phyloP scores from a whole-genome alignment of 148 eudicot genomes.

The Amaranthus cruentus region DNA sequence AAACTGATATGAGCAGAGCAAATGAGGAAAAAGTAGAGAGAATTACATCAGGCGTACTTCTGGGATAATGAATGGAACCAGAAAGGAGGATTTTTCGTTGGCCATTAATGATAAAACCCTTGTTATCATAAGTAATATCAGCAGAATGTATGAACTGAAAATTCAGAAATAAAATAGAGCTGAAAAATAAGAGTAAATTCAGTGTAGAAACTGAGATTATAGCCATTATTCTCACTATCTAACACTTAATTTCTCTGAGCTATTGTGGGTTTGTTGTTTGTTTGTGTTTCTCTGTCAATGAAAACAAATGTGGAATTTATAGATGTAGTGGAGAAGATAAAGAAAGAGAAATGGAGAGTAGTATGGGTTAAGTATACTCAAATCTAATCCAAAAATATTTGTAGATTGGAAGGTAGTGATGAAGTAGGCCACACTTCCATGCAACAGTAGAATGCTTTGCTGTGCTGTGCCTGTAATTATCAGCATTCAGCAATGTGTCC shows the following conservation, averaged over 20 bases:
- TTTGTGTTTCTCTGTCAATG: not conserved
- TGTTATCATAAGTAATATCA: constrained; percentile 62
- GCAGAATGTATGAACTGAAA: constrained; percentile 39
- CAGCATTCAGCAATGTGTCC: not conserved
- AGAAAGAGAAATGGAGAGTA: not conserved
- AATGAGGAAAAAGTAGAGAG: not conserved
- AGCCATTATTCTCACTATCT: constrained; percentile 11
- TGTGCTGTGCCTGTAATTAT: not conserved
- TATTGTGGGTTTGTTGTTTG: constrained; percentile 24
- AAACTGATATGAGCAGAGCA: not conserved
- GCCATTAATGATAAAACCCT: constrained; percentile 87
- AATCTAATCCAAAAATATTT: constrained; percentile 16
- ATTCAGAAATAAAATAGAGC: constrained; percentile 30
- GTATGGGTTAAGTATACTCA: not conserved
- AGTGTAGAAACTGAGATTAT: constrained; percentile 38
- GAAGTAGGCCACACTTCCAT: constrained; percentile 15
- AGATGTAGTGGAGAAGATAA: not conserved
- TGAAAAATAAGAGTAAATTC: constrained; percentile 27
- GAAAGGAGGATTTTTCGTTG: constrained; percentile 78
- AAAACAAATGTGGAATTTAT: constrained; percentile 5
- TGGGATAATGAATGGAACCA: constrained; percentile 96
- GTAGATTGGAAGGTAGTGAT: constrained; percentile 24
- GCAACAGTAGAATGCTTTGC: constrained; percentile 9
- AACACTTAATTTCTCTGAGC: not conserved
- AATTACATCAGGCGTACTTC: constrained; percentile 93